phyloP scores from a whole-genome alignment of 2,329 filamentous ascomycete species.

The Fusarium sp. region DNA sequence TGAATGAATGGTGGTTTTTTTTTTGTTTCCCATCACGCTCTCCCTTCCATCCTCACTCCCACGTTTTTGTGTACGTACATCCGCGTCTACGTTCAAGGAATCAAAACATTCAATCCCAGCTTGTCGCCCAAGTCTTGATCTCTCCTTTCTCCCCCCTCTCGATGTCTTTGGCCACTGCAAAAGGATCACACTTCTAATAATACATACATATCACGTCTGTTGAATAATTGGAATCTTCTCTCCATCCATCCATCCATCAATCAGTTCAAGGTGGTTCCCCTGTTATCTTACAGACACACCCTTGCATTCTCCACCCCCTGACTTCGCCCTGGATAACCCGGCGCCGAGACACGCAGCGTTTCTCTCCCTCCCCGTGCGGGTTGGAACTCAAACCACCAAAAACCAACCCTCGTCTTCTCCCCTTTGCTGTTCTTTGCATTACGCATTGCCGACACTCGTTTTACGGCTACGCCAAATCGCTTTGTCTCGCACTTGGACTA shows the following conservation, averaged over 20 bases:
- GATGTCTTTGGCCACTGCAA: not conserved
- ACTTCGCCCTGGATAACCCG: slow-evolving; percentile 41
- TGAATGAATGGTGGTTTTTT: not conserved
- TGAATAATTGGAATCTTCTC: slow-evolving; percentile 19
- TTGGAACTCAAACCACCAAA: slow-evolving; percentile 39
- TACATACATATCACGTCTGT: not conserved
- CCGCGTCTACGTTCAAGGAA: not conserved
- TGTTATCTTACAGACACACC: slow-evolving; percentile 31
- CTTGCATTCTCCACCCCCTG: slow-evolving; percentile 10
- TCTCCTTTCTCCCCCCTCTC: not conserved
- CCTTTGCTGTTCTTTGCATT: slow-evolving; percentile 40
- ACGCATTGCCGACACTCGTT: slow-evolving; percentile 43
- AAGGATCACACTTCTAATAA: not conserved
- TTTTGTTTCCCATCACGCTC: slow-evolving; percentile 7
- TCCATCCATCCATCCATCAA: slow-evolving; percentile 3
- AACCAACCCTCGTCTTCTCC: slow-evolving; percentile 33
- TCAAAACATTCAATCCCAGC: slow-evolving; percentile 7
- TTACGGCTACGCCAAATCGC: slow-evolving; percentile 34
- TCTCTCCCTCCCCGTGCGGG: slow-evolving; percentile 34
- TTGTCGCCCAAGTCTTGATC: not conserved
- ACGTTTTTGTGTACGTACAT: slow-evolving; percentile 27
- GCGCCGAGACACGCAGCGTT: slow-evolving; percentile 43
- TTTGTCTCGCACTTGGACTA: slow-evolving; percentile 30
- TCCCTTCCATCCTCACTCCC: slow-evolving; percentile 19
- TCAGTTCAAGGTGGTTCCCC: slow-evolving; percentile 27